Base-by-base conservation (phyloP, 179 eudicot species). In the Drosera spatulata region DNA sequence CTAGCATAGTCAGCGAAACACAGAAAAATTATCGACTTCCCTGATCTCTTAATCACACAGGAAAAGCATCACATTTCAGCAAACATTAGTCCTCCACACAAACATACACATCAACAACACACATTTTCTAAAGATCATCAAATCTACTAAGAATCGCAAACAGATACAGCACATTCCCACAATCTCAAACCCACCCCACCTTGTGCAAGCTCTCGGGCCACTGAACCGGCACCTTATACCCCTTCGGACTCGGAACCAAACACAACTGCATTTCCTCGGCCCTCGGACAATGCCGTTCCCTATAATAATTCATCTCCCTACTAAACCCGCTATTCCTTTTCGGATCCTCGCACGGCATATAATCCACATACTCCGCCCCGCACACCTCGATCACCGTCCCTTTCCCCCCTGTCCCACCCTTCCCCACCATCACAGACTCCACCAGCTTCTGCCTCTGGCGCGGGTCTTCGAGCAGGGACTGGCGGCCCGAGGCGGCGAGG, bases 341-440 rank as follows among this genome's bases (percentile, higher is more conserved):
- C 7, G 99, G 99, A 81, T 93, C 97, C 59, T 93, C 99, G 58
- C 99, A 93, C 0, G 99, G 99, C 97, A 93, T 93, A 62, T 86
- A 80, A 61, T 93, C 99, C 47, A 89, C 97, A 47, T 59, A 80
- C 7, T 86, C 97, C 0, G 77, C 78, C 2, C 88, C 79, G 58
- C 99, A 93, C 13, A 70, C 41, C 43, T 83, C 90, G 46, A 91
- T 77, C 41, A 65, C 41, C 15, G 64, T 61, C 62, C 72, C 68
- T n/a, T 55, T 67, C 3, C 84, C 61, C 5, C 14, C 8, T 2
- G 2, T 46, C 50, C 11, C 50, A 7, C 50, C 11, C 2, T 11
- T 11, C 50, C 50, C 71, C 58, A 82, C 86, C 45, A 82, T 81
- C 49, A 80, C 33, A 22, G 33, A 61, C 0, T 82, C 78, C 9